Percentiles rank a stretch among this genome's conserved stretches.
Evolutionary conservation across 257 asterid species (phyloP).

Genomic region (Ilex asprella): DNA sequence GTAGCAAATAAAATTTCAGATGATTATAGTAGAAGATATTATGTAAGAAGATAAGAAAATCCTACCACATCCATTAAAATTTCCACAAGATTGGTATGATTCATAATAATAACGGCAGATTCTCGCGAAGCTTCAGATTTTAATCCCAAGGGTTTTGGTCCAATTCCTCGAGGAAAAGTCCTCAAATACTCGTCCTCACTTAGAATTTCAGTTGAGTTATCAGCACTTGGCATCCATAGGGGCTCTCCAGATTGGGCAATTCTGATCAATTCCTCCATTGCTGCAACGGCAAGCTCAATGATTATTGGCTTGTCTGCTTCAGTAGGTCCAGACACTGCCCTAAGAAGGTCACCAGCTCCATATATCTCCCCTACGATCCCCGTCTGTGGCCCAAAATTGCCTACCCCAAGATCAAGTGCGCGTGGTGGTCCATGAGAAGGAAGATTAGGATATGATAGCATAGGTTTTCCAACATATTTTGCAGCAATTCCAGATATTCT

Average conservation of each 20-base stretch:
- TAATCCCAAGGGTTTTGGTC: conserved; percentile 75
- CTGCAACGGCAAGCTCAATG: conserved; percentile 70
- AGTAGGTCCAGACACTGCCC: conserved; percentile 52
- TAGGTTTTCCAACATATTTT: conserved; percentile 63
- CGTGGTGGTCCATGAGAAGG: conserved; percentile 33
- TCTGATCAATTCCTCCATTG: conserved; percentile 69
- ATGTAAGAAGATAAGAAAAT: neutral
- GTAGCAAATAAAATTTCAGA: neutral
- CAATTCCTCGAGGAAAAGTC: conserved; percentile 85
- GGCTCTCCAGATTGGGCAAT: conserved; percentile 67
- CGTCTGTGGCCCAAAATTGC: conserved; percentile 37
- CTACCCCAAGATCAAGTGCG: conserved; percentile 52
- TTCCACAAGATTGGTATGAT: conserved; percentile 71
- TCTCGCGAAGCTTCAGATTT: conserved; percentile 87
- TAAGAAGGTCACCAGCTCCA: conserved; percentile 45
- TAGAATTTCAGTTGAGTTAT: conserved; percentile 29
- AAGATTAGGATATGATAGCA: conserved; percentile 49
- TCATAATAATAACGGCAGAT: conserved; percentile 87
- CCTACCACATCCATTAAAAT: conserved; percentile 94
- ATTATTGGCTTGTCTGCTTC: conserved; percentile 68
- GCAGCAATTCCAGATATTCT: conserved; percentile 76
- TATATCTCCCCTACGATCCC: conserved; percentile 44
- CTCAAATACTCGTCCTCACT: conserved; percentile 68
- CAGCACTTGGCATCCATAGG: conserved; percentile 44
- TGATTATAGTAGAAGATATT: neutral